Evolutionary conservation across 371 early-diverging fungal species (phyloP).

Genomic region (Dichotomocladium elegans): DNA sequence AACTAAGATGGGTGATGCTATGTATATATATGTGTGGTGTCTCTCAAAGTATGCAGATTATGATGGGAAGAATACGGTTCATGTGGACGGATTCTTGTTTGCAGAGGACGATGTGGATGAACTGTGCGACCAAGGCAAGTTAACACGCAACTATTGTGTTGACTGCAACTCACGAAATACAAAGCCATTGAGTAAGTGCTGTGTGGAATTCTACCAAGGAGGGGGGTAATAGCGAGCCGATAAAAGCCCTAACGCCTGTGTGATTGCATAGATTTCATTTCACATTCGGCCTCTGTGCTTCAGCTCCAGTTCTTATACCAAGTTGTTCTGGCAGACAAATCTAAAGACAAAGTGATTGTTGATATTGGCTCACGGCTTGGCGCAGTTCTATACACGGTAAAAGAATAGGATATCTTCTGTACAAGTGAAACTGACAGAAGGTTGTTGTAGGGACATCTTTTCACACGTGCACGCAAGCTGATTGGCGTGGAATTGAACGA

Average conservation of each 20-base stretch:
- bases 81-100: constrained; percentile 65
- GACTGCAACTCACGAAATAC: constrained; percentile 56
- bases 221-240: neutral
- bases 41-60: constrained; percentile 46
- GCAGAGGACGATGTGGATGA: constrained; percentile 66
- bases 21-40: neutral
- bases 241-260: neutral
- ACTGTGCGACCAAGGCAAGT: constrained; percentile 55
- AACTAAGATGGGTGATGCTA: neutral
- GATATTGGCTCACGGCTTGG: constrained; percentile 67
- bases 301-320: constrained; percentile 62
- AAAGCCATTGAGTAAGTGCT: constrained; percentile 39
- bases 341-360: constrained; percentile 50
- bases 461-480: constrained; percentile 51
- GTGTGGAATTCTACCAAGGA: neutral
- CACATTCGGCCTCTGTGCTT: constrained; percentile 60
- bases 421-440: neutral
- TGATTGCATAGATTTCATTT: constrained; percentile 51
- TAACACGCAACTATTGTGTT: constrained; percentile 60
- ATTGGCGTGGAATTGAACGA: constrained; percentile 65
- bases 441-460: constrained; percentile 45
- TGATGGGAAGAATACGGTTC: constrained; percentile 54
- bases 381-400: constrained; percentile 61
- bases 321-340: constrained; percentile 44
- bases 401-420: constrained; percentile 3